Conservation (phyloP, 1,284 basidiomycete species). For the Stygiomarasmius scandens region DNA sequence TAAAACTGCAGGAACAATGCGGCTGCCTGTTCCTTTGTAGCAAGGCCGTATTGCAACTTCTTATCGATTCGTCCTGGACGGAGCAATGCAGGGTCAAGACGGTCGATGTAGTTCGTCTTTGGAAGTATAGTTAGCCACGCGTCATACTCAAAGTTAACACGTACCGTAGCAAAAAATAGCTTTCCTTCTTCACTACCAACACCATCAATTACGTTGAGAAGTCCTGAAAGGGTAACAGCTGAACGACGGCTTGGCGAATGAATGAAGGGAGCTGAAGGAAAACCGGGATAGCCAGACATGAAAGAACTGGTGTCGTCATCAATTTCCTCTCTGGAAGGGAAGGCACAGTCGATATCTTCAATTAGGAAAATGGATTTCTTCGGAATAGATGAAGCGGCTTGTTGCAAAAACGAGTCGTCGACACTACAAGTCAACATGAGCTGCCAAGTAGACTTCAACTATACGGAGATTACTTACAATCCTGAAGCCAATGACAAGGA, state of each 20-base stretch:
- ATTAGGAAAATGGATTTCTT: conserved; percentile 53
- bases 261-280: background rate
- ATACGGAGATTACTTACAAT: conserved; percentile 34
- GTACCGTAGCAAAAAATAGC: conserved; percentile 55
- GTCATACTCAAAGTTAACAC: conserved; percentile 14
- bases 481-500: conserved; percentile 53
- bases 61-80: conserved; percentile 57
- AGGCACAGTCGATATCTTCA: conserved; percentile 61
- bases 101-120: conserved; percentile 57
- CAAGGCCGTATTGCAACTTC: conserved; percentile 50
- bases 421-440: conserved; percentile 34
- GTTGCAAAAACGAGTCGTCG: conserved; percentile 48
- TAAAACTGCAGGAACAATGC: conserved; percentile 58
- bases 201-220: conserved; percentile 59
- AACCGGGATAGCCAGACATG: background rate
- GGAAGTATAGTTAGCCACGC: background rate
- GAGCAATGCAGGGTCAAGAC: conserved; percentile 51
- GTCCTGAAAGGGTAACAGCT: conserved; percentile 49
- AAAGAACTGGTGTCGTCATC: background rate
- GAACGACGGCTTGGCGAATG: conserved; percentile 22
- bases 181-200: conserved; percentile 59
- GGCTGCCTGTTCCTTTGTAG: conserved; percentile 47
- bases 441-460: background rate
- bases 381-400: conserved; percentile 47
- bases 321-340: conserved; percentile 47